Percentiles rank a stretch among this genome's conserved stretches.
Evolutionary conservation across 805 yeast species (phyloP).

Genomic region (Candida nitratophila): DNA sequence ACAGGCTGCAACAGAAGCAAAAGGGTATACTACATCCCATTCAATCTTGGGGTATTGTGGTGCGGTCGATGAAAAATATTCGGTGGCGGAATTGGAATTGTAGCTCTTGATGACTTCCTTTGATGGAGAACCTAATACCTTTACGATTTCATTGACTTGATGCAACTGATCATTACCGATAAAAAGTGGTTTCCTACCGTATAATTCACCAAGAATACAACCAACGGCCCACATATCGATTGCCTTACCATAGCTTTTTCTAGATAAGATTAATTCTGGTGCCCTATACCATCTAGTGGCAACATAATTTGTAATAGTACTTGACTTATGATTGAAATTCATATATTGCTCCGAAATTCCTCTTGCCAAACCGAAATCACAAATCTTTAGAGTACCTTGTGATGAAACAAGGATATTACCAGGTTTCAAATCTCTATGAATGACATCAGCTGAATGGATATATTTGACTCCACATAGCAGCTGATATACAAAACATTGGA

Average conservation of each 20-base stretch:
- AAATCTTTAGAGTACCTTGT: slow-evolving; percentile 72
- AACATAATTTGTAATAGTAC: slow-evolving; percentile 71
- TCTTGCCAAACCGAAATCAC: slow-evolving; percentile 92
- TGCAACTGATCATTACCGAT: slow-evolving; percentile 66
- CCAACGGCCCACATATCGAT: slow-evolving; percentile 95
- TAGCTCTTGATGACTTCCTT: slow-evolving; percentile 33
- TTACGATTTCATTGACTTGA: slow-evolving; percentile 63
- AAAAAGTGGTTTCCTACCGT: slow-evolving; percentile 73
- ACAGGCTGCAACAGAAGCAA: slow-evolving; percentile 44
- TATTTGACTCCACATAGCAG: slow-evolving; percentile 81
- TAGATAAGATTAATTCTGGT: slow-evolving; percentile 74
- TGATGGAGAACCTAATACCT: slow-evolving; percentile 67
- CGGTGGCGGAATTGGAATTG: slow-evolving; percentile 41
- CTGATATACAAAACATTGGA: slow-evolving; percentile 71
- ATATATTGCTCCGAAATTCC: slow-evolving; percentile 41
- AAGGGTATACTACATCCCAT: slow-evolving; percentile 58
- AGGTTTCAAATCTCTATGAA: slow-evolving; percentile 90
- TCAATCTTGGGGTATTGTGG: slow-evolving; percentile 32
- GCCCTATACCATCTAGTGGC: slow-evolving; percentile 97
- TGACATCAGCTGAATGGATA: slow-evolving; percentile 86
- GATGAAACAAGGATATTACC: slow-evolving; percentile 76
- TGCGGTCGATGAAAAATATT: slow-evolving; percentile 35
- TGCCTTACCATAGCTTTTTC: slow-evolving; percentile 51
- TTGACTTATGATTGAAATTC: slow-evolving; percentile 26
- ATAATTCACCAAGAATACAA: slow-evolving; percentile 80